Base-by-base conservation (phyloP, 768 basidiomycete genomes). In the Multifurca ochricompacta region DNA sequence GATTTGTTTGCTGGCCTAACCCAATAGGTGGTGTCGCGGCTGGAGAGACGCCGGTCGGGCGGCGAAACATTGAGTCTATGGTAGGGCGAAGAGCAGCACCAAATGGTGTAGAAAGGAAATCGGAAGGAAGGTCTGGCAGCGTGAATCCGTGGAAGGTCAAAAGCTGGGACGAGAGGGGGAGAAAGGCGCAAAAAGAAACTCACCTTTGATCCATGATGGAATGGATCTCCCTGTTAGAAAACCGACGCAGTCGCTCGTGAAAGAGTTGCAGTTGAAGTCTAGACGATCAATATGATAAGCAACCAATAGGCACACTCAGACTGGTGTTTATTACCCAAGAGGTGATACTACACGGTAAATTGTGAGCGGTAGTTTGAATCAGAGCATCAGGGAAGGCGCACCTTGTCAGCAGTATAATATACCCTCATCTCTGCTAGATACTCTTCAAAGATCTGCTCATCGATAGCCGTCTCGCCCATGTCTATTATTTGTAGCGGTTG, bases 261-360 rank as follows among this genome's bases (percentile, higher is more conserved):
- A 97, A 2, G 89, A 87, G 67, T 97, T 97, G 69, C 93, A 96
- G 63, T 96, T 96, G 61, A 94, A 94, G 39, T 95, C 91, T 85
- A 58, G 11, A 37, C 3, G 10, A 7, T 7, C 5, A 36, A n/a
- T 23, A 39, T 27, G 16, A 56, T 39, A 39, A 54, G 40, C 3
- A 25, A 46, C 18, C 14, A 18, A 9, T 18, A 10, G 19, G 14
- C 7, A 10, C 14, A 13, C 9, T 6, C 19, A 37, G 2, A 7
- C 7, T 6, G 40, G 18, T 6, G 18, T 13, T 40, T 47, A 68
- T 53, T 65, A 87, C 87, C 86, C 76, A 91, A 68, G n/a, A 91
- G 73, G 67, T 92, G 90, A 63, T 92, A 92, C 89, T 91, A 61
- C 30, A 27, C 34, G 16, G n/a, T 16, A 31, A n/a, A 8, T 1